phyloP scores from a whole-genome alignment of 148 eudicot species.

The Amaranthus cruentus region DNA sequence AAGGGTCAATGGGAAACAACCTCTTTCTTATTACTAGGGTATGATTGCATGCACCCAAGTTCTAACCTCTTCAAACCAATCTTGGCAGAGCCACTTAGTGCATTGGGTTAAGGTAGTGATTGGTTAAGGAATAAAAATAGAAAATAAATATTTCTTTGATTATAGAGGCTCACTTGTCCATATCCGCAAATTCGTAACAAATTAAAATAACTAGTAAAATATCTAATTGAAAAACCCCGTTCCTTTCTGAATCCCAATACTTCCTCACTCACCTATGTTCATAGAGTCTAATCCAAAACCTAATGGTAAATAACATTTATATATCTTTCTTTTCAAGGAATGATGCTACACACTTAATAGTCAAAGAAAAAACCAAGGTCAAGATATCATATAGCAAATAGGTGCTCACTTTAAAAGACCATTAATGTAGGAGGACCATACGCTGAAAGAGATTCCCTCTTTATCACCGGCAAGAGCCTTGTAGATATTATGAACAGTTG shows the following conservation, averaged over 20 bases:
- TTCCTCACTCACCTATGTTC: not conserved
- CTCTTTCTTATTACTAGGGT: too few species aligned
- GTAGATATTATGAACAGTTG: conserved; percentile 82
- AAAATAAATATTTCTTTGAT: too few species aligned
- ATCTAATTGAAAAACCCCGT: not conserved
- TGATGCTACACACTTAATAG: not conserved
- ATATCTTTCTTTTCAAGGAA: not conserved
- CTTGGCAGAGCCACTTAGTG: too few species aligned
- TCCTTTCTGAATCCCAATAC: not conserved
- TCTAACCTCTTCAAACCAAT: too few species aligned
- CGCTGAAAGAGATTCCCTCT: conserved; percentile 55
- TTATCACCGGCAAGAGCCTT: conserved; percentile 80
- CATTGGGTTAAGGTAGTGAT: too few species aligned
- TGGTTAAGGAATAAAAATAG: too few species aligned
- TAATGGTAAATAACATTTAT: not conserved
- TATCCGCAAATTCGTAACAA: too few species aligned
- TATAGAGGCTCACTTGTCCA: too few species aligned
- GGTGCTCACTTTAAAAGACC: conserved; percentile 75
- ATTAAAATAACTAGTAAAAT: not conserved
- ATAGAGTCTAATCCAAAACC: not conserved
- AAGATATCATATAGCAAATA: conserved; percentile 1
- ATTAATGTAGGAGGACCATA: conserved; percentile 68
- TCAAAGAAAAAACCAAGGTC: not conserved
- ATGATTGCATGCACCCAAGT: too few species aligned
- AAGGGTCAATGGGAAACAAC: too few species aligned